Base-by-base conservation (phyloP, 257 asterid species). In the Knoxia roxburghii region DNA sequence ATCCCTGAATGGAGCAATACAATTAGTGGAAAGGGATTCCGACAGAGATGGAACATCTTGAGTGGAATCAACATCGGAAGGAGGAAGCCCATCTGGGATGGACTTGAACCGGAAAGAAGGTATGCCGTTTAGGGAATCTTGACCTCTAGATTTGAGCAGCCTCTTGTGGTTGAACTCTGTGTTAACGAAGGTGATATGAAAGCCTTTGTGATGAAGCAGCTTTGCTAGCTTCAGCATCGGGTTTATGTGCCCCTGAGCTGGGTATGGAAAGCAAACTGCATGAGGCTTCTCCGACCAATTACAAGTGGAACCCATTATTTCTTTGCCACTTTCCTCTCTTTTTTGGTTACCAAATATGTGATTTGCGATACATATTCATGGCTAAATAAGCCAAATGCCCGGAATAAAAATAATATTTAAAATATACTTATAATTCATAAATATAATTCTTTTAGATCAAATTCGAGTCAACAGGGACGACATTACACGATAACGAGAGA, bases 11-110 rank as follows among this genome's bases (percentile, higher is more conserved):
- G 84, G 78, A 33, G 41, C 73, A 35, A 82, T 59, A 37, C 83
- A 79, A 0, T 74, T 66, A 2, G 26, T 68, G 15, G 79, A n/a
- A 1, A 72, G 60, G 43, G 82, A 78, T 27, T 74, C 61, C 35
- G 73, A 75, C 0, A 83, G 61, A 23, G 83, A 12, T 0, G 76
- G 58, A 14, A 81, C 63, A 32, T 81, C 87, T 52, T 87, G 95
- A 2, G 89, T 85, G 11, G 68, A 73, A 46, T 85, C 79, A 1
- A 10, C 70, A 6, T 79, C 82, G 0, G 85, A 68, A 1, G 77
- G 79, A 4, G 88, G 82, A 6, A 87, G 82, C 9, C 89, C 95
- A 30, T 87, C 91, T 6, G 95, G 88, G 2, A 85, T 82, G 0
- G 88, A 46, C 26, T 75, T 74, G 40, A 85, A 83, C 26, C 53